Evolutionary conservation across 208 protist genomes (phyloP).

Genomic region (Trypanosoma caninum): DNA sequence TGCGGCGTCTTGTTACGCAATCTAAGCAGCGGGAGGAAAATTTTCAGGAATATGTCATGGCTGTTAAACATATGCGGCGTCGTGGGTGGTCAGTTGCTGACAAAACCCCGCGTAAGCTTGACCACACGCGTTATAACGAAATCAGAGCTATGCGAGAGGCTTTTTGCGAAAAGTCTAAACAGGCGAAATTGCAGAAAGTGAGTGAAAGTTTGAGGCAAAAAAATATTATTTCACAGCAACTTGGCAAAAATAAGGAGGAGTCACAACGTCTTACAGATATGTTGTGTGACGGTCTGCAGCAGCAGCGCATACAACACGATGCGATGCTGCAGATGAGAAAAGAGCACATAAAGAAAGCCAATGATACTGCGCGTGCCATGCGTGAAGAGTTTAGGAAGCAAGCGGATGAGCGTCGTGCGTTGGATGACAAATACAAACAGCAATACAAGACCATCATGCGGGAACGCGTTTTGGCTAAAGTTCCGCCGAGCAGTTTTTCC

Average conservation of each 20-base stretch:
- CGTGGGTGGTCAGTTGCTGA: constrained; percentile 13
- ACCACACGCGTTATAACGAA: not conserved
- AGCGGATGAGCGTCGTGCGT: not conserved
- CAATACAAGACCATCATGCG: not conserved
- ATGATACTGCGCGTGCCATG: not conserved
- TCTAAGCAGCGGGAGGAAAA: constrained; percentile 11
- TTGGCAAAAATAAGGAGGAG: constrained; percentile 27
- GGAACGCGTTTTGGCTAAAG: constrained; percentile 8
- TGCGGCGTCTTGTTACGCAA: constrained; percentile 5
- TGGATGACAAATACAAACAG: not conserved
- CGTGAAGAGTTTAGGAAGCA: constrained; percentile 2
- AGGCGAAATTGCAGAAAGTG: constrained; percentile 22
- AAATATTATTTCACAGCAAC: constrained; percentile 18
- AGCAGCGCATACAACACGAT: not conserved
- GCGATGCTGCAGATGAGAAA: not conserved
- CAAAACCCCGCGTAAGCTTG: not conserved
- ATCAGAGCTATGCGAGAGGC: constrained; percentile 23
- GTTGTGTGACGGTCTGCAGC: not conserved
- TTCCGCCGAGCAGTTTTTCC: not conserved
- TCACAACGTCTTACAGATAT: not conserved
- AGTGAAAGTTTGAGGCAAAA: constrained; percentile 25
- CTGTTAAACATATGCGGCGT: not conserved
- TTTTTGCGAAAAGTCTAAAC: constrained; percentile 21
- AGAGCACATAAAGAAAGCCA: not conserved
- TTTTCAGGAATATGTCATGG: constrained; percentile 8